A percentile compares a stretch with the other conserved stretches of the same genome.
phyloP scores from a whole-genome alignment of 352 stramenopile genomes.

The Blastocystis sp. region DNA sequence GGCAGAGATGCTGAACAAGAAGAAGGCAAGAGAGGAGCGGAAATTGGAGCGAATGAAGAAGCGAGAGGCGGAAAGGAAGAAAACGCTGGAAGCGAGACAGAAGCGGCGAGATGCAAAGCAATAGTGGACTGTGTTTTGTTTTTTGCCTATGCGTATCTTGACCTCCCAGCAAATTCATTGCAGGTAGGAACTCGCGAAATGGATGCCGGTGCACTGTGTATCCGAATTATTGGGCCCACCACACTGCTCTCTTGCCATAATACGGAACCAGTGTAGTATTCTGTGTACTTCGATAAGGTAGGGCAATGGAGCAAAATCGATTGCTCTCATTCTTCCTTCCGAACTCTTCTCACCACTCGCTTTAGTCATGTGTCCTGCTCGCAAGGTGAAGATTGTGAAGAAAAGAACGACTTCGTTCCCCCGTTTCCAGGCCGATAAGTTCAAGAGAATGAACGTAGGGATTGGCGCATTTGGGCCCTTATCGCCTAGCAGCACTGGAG shows the following conservation, averaged over 20 bases:
- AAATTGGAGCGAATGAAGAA: background rate
- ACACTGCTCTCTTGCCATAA: background rate
- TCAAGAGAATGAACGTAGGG: slow-evolving; percentile 77
- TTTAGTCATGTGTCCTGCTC: slow-evolving; percentile 49
- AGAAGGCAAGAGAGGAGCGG: background rate
- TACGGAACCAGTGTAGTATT: background rate
- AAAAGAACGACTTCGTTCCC: slow-evolving; percentile 99
- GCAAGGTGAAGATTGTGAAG: slow-evolving; percentile 88
- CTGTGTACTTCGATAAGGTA: background rate
- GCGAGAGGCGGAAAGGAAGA: background rate
- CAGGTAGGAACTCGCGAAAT: too few species aligned
- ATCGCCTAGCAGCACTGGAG: slow-evolving; percentile 84
- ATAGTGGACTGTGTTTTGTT: background rate
- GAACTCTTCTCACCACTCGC: background rate
- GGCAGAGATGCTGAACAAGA: slow-evolving; percentile 8
- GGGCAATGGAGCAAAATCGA: background rate
- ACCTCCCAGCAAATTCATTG: too few species aligned
- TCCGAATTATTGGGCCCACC: too few species aligned
- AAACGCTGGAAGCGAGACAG: background rate
- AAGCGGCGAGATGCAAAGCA: background rate
- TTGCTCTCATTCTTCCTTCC: background rate
- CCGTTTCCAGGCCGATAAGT: slow-evolving; percentile 86
- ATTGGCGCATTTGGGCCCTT: slow-evolving; percentile 80
- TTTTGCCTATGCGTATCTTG: background rate
- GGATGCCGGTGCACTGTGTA: too few species aligned